These are phyloP conservation scores for Cylindrotheca closterium DNA, from an alignment of 108 stramenopile genomes.

Conservation along the genomic window DNA sequence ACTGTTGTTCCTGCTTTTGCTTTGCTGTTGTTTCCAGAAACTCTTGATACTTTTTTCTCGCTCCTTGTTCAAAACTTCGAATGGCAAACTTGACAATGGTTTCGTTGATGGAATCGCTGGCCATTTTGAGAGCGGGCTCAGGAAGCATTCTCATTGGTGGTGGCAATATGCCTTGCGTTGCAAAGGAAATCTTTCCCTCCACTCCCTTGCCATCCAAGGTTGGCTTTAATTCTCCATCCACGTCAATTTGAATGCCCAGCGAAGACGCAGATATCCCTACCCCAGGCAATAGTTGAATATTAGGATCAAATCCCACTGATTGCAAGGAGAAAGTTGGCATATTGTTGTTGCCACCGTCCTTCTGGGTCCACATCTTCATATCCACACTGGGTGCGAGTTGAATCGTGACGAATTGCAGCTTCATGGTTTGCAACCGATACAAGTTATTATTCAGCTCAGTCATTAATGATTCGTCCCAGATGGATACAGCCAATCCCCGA, in stretches of 20 bases:
- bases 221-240: constrained; percentile 68
- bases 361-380: constrained; percentile 66
- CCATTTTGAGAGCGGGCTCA: constrained; percentile 48
- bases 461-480: constrained; percentile 73
- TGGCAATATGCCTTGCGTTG: constrained; percentile 56
- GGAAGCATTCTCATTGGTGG: constrained; percentile 68
- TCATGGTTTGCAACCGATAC: constrained; percentile 74
- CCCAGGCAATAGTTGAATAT: constrained; percentile 68
- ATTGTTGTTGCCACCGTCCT: constrained; percentile 3
- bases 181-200: constrained; percentile 71
- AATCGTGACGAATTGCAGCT: constrained; percentile 78
- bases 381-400: constrained; percentile 71
- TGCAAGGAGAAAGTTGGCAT: constrained; percentile 58
- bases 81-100: constrained; percentile 70
- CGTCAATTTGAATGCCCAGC: constrained; percentile 72
- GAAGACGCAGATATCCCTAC: constrained; percentile 40
- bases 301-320: constrained; percentile 74
- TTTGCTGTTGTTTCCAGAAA: too few species aligned
- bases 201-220: constrained; percentile 62
- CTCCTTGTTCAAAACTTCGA: constrained; percentile 62
- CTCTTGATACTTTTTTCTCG: constrained; percentile 45
- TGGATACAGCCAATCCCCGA: constrained; percentile 57
- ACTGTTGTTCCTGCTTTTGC: too few species aligned
- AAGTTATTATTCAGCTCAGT: constrained; percentile 44
- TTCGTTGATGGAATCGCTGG: constrained; percentile 60